Percentiles rank a stretch among this genome's conserved stretches.
These are phyloP conservation scores for Gaultheria prostrata DNA, from an alignment of 148 eudicot species.

Conservation along the genomic window DNA sequence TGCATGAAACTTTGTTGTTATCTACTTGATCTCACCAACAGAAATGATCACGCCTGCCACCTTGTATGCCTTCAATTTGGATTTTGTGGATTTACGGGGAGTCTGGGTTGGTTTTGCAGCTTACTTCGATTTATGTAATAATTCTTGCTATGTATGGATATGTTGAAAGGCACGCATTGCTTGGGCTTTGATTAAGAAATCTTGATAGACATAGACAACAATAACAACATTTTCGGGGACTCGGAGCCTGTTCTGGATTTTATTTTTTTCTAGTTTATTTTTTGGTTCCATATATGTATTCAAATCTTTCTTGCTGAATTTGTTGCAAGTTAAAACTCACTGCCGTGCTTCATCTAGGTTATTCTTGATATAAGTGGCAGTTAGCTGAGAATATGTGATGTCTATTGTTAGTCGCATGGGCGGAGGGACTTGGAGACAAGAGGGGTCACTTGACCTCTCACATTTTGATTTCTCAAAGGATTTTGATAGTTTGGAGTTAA, in stretches of 20 bases:
- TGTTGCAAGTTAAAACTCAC: background rate
- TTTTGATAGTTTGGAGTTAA: too few species aligned
- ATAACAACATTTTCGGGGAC: background rate
- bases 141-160: background rate
- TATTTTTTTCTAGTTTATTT: background rate
- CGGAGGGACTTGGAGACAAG: too few species aligned
- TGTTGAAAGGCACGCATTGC: background rate
- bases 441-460: too few species aligned
- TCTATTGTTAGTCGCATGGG: constrained; percentile 1
- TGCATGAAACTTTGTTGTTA: background rate
- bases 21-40: background rate
- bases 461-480: too few species aligned
- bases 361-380: background rate
- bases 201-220: background rate
- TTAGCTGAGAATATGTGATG: background rate
- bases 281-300: background rate
- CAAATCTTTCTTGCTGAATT: constrained; percentile 3
- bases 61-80: background rate
- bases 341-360: background rate
- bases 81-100: background rate
- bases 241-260: background rate
- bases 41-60: background rate
- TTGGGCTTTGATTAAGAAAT: constrained; percentile 8
- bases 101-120: background rate
- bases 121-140: background rate